phyloP scores from a whole-genome alignment of 768 basidiomycete species.

The Mycena amicta region DNA sequence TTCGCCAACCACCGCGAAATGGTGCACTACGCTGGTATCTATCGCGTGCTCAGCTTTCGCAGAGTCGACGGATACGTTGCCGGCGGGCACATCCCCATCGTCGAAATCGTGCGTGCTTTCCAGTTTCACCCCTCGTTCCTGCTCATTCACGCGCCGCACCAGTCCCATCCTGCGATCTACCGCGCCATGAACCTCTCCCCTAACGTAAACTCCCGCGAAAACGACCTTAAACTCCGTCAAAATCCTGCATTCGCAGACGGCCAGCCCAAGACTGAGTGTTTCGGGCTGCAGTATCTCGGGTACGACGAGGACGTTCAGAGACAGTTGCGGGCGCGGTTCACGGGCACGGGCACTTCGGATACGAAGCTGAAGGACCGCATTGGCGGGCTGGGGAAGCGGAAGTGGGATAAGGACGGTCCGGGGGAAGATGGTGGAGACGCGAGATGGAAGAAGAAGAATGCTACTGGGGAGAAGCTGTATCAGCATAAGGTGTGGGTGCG shows the following conservation, averaged over 20 bases:
- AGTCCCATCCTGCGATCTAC: not conserved
- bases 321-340: not conserved
- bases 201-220: not conserved
- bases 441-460: not conserved
- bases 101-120: not conserved
- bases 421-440: not conserved
- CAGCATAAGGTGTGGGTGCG: not conserved
- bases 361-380: not conserved
- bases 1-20: not conserved
- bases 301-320: not conserved
- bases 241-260: not conserved
- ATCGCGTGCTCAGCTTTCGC: not conserved
- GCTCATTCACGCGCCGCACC: not conserved
- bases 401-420: not conserved
- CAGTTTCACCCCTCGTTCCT: not conserved
- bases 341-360: no score
- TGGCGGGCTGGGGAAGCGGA: not conserved
- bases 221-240: not conserved
- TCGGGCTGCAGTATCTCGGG: not conserved
- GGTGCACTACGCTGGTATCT: not conserved
- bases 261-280: not conserved
- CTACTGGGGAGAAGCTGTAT: not conserved
- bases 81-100: not conserved
- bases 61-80: not conserved
- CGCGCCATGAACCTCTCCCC: not conserved